Evolutionary conservation across 2,329 filamentous ascomycete genomes (phyloP), one percentile per base, ranked within the genome.

Genomic region (Cadophora luteo-olivacea): DNA sequence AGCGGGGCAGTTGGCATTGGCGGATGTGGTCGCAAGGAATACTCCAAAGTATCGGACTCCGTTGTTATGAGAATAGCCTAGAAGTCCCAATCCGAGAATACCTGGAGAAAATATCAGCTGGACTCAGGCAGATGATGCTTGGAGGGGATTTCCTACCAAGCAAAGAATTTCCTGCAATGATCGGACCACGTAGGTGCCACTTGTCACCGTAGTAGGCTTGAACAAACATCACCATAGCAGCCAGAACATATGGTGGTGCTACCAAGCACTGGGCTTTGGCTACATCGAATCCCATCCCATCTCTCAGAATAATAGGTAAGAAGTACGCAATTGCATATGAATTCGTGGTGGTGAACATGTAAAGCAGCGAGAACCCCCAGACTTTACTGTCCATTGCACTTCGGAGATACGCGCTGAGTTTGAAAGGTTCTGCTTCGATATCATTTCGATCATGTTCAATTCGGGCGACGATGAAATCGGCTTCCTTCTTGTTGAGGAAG

Each of bases 271-370:
- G 86, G 0, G 85, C 78, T 49, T 79, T 80, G 2, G 79, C 85
- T 12, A 85, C 78, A 41, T 76, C 78, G 78, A 87, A 89, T 7
- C 84, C 83, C 82, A 89, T 84, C 19, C 84, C 84, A 29, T 80
- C 76, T 14, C 58, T 14, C 9, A 97, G 86, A 73, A 96, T 92
- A 75, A 94, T 87, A 6, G 92, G 92, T 4, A 94, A 80, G 76
- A 94, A 95, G 79, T 92, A 95, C 1, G 91, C 90, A 11, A 96
- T 85, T 0, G 92, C 88, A 77, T 96, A 96, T 1, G 86, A 85
- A 61, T 92, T 86, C 12, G 91, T 92, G 0, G 92, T 93, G 2
- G 87, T 86, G 78, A 87, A 87, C 81, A 88, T 87, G 76, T 86
- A 87, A 72, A 89, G 83, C 72, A 88, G 72, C 66, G 84, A 87